Conservation (phyloP, 805 yeast genomes). For the Ogataea paraovalis region DNA sequence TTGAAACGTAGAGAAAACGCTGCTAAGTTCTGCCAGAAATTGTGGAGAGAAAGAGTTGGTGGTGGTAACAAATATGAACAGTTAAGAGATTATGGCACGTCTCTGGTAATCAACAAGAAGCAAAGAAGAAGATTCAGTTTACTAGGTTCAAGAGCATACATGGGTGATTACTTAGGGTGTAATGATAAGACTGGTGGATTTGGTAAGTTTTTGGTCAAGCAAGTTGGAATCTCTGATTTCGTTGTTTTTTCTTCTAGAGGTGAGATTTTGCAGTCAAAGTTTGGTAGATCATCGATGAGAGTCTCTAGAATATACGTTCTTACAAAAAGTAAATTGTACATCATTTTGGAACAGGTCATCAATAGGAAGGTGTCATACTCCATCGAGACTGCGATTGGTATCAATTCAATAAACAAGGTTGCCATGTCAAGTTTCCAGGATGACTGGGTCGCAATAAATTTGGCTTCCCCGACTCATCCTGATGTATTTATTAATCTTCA, state of each 20-base stretch:
- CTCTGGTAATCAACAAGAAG: conserved; percentile 66
- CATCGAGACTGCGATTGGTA: conserved; percentile 61
- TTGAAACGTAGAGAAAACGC: conserved; percentile 79
- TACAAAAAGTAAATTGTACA: conserved; percentile 57
- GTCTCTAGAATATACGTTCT: conserved; percentile 69
- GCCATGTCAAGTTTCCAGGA: conserved; percentile 77
- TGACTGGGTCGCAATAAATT: conserved; percentile 81
- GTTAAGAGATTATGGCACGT: conserved; percentile 79
- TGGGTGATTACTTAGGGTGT: conserved; percentile 93
- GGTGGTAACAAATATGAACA: conserved; percentile 85
- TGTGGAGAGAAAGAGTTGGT: conserved; percentile 75
- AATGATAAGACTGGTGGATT: conserved; percentile 64
- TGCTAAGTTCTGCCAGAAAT: conserved; percentile 74
- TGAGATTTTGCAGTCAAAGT: conserved; percentile 76
- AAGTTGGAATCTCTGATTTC: conserved; percentile 63
- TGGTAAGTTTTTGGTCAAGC: conserved; percentile 71
- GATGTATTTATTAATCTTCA: conserved; percentile 77
- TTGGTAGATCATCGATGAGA: conserved; percentile 87
- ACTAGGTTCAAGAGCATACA: conserved; percentile 79
- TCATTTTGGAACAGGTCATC: conserved; percentile 69
- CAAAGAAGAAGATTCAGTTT: conserved; percentile 88
- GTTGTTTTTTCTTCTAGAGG: conserved; percentile 80
- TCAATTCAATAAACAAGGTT: conserved; percentile 55
- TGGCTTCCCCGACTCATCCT: conserved; percentile 54
- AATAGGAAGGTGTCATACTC: conserved; percentile 50